Percentiles rank a stretch among this genome's conserved stretches.
phyloP scores from a whole-genome alignment of 352 stramenopile species.

The Blastocystis sp. region DNA sequence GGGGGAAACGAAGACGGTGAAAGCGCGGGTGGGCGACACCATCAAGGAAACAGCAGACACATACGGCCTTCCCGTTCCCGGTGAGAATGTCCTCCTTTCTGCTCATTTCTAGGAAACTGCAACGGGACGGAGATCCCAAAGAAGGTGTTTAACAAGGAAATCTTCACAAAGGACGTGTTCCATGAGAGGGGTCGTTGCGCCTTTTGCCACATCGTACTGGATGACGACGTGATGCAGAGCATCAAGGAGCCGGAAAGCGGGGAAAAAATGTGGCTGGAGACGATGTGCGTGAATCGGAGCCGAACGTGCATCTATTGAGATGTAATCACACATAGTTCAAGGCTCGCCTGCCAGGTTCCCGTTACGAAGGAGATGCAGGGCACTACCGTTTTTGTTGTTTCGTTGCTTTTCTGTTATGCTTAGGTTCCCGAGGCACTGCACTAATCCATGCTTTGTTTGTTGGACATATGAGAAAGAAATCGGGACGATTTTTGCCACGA shows the following conservation, averaged over 20 bases:
- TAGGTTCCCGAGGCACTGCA: constrained; percentile 40
- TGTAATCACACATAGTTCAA: constrained; percentile 26
- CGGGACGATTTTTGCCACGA: too few species aligned
- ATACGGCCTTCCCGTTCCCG: constrained; percentile 41
- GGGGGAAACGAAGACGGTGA: constrained; percentile 11
- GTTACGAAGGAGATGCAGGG: constrained; percentile 32
- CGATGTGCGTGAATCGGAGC: constrained; percentile 15
- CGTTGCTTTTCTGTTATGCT: not conserved
- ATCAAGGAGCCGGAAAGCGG: not conserved
- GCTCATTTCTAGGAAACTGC: constrained; percentile 25
- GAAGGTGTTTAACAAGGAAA: constrained; percentile 54
- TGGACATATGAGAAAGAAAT: not conserved
- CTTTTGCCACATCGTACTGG: constrained; percentile 57
- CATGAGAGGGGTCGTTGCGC: constrained; percentile 1
- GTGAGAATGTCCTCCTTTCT: not conserved
- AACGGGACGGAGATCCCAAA: constrained; percentile 26
- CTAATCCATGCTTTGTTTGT: not conserved
- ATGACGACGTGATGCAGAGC: not conserved
- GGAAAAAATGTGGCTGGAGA: constrained; percentile 65
- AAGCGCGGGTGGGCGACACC: constrained; percentile 37
- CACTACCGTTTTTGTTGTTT: constrained; percentile 54
- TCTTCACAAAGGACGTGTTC: constrained; percentile 26
- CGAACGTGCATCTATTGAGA: not conserved
- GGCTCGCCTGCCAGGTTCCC: constrained; percentile 41
- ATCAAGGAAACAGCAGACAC: constrained; percentile 56